phyloP scores from a whole-genome alignment of 441 rosid genomes.

The Adansonia grandidieri region DNA sequence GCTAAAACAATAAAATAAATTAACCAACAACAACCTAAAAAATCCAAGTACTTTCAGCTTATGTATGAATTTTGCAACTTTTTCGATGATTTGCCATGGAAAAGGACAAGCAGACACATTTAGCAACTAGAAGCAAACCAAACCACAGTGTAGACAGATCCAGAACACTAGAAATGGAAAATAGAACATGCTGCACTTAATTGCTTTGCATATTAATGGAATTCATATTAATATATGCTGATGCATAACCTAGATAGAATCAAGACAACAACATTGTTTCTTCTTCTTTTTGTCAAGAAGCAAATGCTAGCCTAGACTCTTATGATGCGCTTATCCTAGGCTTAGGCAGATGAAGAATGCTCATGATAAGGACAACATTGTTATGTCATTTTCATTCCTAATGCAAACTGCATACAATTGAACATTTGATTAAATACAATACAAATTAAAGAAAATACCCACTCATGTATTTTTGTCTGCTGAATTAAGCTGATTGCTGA shows the following conservation, averaged over 20 bases:
- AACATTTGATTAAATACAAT: neutral
- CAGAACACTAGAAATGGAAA: too few species aligned
- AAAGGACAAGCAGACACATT: neutral
- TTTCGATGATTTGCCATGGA: neutral
- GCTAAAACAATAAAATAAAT: neutral
- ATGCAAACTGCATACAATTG: neutral
- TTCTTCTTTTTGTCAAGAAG: slow-evolving; percentile 4
- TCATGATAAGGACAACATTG: slow-evolving; percentile 10
- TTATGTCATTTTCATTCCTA: neutral
- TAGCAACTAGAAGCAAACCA: slow-evolving; percentile 1
- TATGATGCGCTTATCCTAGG: slow-evolving; percentile 26
- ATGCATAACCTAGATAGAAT: slow-evolving; percentile 13
- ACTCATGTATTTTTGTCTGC: neutral
- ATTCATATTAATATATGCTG: neutral
- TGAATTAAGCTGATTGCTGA: slow-evolving; percentile 13
- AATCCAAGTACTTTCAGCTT: neutral
- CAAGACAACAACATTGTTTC: slow-evolving; percentile 8
- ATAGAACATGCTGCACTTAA: neutral
- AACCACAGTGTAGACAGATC: neutral
- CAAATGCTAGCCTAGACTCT: slow-evolving; percentile 14
- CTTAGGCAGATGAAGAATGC: slow-evolving; percentile 16
- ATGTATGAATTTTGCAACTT: neutral
- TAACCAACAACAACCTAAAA: slow-evolving; percentile 4
- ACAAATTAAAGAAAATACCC: neutral
- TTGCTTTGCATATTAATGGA: neutral